Evolutionary conservation across 2,329 filamentous ascomycete genomes (phyloP).

Genomic region (Ophiostoma sp.): DNA sequence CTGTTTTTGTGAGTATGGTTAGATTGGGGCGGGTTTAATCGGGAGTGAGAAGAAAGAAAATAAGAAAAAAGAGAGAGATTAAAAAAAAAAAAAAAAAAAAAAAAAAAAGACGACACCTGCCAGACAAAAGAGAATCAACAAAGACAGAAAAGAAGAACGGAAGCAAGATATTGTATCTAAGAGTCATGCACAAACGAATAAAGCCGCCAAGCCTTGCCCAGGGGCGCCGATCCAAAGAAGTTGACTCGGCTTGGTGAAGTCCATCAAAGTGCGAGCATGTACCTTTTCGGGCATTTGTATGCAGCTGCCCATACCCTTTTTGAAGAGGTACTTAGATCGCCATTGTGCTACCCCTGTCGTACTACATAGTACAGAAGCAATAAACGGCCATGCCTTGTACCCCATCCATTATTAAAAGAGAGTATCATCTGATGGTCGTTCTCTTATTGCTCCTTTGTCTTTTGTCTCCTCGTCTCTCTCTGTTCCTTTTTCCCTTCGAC

Average conservation of each 20-base stretch:
- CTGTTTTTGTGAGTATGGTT: constrained; percentile 9
- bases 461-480: not conserved
- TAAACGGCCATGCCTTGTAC: not conserved
- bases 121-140: not conserved
- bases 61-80: not conserved
- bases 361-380: too few relatives aligned
- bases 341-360: not conserved
- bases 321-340: not conserved
- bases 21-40: not conserved
- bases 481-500: not conserved
- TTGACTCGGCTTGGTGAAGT: not conserved
- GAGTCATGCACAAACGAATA: too few relatives aligned
- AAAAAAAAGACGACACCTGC: not conserved
- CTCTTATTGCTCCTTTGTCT: not conserved
- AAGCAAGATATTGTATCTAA: too few relatives aligned
- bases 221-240: not conserved
- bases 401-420: not conserved
- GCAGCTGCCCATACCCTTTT: not conserved
- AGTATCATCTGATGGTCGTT: not conserved
- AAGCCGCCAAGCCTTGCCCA: not conserved
- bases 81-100: not conserved
- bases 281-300: not conserved
- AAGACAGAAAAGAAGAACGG: not conserved
- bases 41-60: not conserved
- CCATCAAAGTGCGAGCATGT: not conserved